These are phyloP conservation scores for Podaxis sp. DNA, from an alignment of 768 basidiomycete species.

Conservation along the genomic window DNA sequence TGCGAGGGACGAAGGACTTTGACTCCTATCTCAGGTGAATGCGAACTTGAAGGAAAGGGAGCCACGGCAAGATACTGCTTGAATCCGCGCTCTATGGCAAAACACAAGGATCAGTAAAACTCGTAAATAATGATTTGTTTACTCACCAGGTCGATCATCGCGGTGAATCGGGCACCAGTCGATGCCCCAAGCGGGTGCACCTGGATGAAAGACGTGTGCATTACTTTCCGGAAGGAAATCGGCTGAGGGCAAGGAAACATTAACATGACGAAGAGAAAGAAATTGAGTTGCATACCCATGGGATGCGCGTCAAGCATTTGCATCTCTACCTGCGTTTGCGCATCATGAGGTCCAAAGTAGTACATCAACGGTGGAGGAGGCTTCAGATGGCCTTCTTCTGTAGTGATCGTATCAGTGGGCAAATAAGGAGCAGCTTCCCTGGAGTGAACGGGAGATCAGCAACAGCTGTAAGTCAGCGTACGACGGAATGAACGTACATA, in stretches of 20 bases:
- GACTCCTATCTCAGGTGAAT: conserved; percentile 63
- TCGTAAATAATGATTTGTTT: neutral
- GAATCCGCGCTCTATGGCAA: conserved; percentile 39
- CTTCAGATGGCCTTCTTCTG: too few relatives aligned
- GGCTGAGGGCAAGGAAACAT: conserved; percentile 34
- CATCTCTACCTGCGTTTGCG: too few relatives aligned
- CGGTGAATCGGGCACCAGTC: conserved; percentile 89
- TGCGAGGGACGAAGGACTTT: conserved; percentile 48
- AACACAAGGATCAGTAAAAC: neutral
- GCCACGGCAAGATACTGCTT: conserved; percentile 85
- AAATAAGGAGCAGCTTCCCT: too few relatives aligned
- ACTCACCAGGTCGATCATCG: conserved; percentile 50
- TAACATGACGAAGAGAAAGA: too few relatives aligned
- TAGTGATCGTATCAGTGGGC: too few relatives aligned
- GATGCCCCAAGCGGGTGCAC: conserved; percentile 85
- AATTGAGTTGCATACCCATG: too few relatives aligned
- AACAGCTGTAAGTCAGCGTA: too few relatives aligned
- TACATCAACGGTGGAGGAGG: too few relatives aligned
- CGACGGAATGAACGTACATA: too few relatives aligned
- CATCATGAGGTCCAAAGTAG: too few relatives aligned
- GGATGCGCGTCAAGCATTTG: too few relatives aligned
- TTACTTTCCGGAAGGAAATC: conserved; percentile 53
- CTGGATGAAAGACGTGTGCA: conserved; percentile 77
- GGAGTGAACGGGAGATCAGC: too few relatives aligned
- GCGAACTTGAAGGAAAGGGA: conserved; percentile 60